A percentile compares a stretch with the other conserved stretches of the same genome.
Conservation (phyloP, 257 asterid genomes). For the Lavandula angustifolia region DNA sequence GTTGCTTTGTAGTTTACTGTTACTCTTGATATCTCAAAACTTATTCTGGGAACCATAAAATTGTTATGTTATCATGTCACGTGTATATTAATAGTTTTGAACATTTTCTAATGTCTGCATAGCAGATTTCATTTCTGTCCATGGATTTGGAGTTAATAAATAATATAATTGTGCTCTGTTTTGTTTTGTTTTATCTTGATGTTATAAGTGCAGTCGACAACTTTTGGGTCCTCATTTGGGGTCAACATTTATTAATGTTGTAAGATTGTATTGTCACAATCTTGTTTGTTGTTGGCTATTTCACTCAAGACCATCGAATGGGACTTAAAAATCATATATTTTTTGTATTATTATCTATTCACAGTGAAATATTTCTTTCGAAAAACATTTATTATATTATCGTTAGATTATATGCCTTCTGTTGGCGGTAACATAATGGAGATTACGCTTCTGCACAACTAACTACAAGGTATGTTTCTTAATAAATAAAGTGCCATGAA, state of each 20-base stretch:
- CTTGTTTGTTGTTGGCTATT: constrained; percentile 21
- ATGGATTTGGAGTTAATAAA: too few species aligned
- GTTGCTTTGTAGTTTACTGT: constrained; percentile 2
- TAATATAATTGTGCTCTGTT: too few species aligned
- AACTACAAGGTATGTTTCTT: too few species aligned
- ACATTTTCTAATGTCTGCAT: too few species aligned
- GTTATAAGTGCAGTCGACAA: background rate
- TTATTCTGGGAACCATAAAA: too few species aligned
- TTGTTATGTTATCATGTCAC: too few species aligned
- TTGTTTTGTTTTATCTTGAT: too few species aligned
- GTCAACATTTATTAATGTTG: background rate
- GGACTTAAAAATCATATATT: background rate
- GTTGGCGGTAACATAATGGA: background rate
- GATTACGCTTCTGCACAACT: constrained; percentile 15
- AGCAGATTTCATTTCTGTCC: too few species aligned
- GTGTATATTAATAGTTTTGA: too few species aligned
- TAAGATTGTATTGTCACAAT: constrained; percentile 25
- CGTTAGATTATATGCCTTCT: too few species aligned
- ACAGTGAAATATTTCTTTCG: constrained; percentile 15
- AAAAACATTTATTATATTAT: background rate
- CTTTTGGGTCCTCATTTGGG: constrained; percentile 8
- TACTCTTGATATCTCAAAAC: background rate
- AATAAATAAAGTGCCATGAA: too few species aligned
- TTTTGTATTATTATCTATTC: constrained; percentile 8
- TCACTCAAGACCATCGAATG: background rate